Evolutionary conservation across 768 basidiomycete genomes (phyloP).

Genomic region (Kockovaella imperatae): DNA sequence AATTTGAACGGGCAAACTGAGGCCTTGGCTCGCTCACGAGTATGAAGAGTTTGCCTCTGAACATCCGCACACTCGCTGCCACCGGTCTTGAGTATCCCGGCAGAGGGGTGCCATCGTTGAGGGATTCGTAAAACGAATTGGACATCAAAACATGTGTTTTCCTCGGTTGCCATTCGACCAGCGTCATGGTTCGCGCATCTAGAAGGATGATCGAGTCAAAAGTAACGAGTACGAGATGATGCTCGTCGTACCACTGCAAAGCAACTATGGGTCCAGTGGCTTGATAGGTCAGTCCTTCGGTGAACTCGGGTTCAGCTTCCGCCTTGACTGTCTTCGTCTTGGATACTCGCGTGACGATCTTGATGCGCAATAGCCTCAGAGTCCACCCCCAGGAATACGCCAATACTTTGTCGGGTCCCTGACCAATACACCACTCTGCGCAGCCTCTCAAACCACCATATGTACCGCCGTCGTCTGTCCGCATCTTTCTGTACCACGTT

Average conservation of each 20-base stretch:
- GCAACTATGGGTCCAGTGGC: constrained; percentile 60
- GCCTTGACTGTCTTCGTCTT: background rate
- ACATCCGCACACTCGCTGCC: constrained; percentile 63
- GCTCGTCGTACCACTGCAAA: constrained; percentile 75
- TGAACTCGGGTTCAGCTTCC: constrained; percentile 51
- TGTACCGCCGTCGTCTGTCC: constrained; percentile 21
- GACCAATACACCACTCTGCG: constrained; percentile 32
- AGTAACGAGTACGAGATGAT: constrained; percentile 68
- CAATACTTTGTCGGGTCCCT: constrained; percentile 54
- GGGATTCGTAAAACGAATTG: constrained; percentile 9
- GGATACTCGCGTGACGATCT: constrained; percentile 45
- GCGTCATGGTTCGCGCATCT: constrained; percentile 54
- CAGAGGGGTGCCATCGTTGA: background rate
- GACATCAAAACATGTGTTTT: constrained; percentile 19
- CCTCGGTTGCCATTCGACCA: constrained; percentile 43
- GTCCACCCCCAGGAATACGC: constrained; percentile 77
- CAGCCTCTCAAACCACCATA: constrained; percentile 18
- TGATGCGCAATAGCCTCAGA: constrained; percentile 60
- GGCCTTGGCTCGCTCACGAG: constrained; percentile 57
- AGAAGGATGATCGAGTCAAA: constrained; percentile 58
- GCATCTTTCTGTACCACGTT: constrained; percentile 60
- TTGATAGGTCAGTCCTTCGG: constrained; percentile 56
- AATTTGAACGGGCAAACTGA: no score
- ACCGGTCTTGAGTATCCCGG: constrained; percentile 1
- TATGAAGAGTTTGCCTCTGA: constrained; percentile 85